Conservation (phyloP, 2,329 filamentous ascomycete genomes). For the Phialophora chinensis region DNA sequence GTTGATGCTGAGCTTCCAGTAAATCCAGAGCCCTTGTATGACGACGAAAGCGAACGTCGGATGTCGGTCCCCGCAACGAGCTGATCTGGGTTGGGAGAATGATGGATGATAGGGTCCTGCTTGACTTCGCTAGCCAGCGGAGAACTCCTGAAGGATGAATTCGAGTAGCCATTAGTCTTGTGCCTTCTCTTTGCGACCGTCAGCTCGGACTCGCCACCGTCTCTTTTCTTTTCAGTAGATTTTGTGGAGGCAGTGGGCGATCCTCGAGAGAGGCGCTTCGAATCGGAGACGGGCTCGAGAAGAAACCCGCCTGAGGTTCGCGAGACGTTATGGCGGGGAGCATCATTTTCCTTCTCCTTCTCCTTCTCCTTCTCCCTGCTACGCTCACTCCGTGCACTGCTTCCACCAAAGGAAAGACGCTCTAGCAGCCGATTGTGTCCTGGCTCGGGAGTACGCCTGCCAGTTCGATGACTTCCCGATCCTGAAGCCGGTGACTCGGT, state of each 20-base stretch:
- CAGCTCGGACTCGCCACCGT: conserved; percentile 45
- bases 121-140: conserved; percentile 42
- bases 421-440: conserved; percentile 11
- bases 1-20: conserved; percentile 18
- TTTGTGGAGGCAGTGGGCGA: conserved; percentile 41
- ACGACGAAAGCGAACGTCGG: conserved; percentile 25
- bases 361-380: conserved; percentile 29
- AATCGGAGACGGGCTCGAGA: conserved; percentile 50
- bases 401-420: conserved; percentile 22
- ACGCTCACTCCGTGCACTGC: conserved; percentile 16
- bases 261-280: conserved; percentile 41
- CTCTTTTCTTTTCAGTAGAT: conserved; percentile 50
- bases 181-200: conserved; percentile 47
- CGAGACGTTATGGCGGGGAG: conserved; percentile 11
- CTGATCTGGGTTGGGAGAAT: conserved; percentile 16
- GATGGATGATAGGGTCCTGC: conserved; percentile 29
- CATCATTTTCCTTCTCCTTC: conserved; percentile 27
- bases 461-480: conserved; percentile 21
- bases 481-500: conserved; percentile 26
- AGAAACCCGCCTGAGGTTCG: conserved; percentile 51
- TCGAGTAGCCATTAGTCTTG: conserved; percentile 46
- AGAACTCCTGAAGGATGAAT: conserved; percentile 44
- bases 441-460: conserved; percentile 21
- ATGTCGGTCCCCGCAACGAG: conserved; percentile 25
- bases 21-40: conserved; percentile 21